Conservation (phyloP, 208 protist genomes). For the Leishmania braziliensis region DNA sequence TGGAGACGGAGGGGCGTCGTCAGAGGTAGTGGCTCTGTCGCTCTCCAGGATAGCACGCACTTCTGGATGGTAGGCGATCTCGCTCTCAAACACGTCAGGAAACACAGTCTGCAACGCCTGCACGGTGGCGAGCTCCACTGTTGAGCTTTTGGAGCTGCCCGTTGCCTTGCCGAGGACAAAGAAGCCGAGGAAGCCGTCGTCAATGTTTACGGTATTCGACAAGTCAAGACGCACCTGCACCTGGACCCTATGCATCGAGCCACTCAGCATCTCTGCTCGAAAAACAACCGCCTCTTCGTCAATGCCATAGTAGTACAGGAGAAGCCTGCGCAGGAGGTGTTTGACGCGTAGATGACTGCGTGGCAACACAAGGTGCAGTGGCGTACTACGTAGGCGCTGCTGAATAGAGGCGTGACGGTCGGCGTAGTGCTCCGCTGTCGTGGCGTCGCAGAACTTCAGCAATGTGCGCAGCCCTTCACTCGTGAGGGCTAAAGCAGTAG, state of each 20-base stretch:
- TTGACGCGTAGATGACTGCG: conserved; percentile 44
- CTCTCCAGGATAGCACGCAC: conserved; percentile 43
- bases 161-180: conserved; percentile 35
- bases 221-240: conserved; percentile 21
- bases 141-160: conserved; percentile 38
- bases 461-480: conserved; percentile 19
- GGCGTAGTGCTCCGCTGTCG: conserved; percentile 10
- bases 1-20: conserved; percentile 35
- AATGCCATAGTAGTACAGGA: conserved; percentile 68
- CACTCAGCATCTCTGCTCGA: neutral
- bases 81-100: conserved; percentile 56
- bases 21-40: conserved; percentile 28
- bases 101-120: conserved; percentile 59
- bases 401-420: conserved; percentile 7
- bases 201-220: neutral
- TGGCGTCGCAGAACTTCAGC: conserved; percentile 18
- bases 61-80: conserved; percentile 65
- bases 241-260: conserved; percentile 15
- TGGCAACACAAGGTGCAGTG: conserved; percentile 60
- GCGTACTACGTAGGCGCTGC: conserved; percentile 24
- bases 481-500: conserved; percentile 7
- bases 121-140: conserved; percentile 44
- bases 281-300: conserved; percentile 39
- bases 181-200: too few species aligned
- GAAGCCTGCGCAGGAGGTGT: conserved; percentile 47